phyloP scores from a whole-genome alignment of 768 basidiomycete species.

The Cubamyces sp. region DNA sequence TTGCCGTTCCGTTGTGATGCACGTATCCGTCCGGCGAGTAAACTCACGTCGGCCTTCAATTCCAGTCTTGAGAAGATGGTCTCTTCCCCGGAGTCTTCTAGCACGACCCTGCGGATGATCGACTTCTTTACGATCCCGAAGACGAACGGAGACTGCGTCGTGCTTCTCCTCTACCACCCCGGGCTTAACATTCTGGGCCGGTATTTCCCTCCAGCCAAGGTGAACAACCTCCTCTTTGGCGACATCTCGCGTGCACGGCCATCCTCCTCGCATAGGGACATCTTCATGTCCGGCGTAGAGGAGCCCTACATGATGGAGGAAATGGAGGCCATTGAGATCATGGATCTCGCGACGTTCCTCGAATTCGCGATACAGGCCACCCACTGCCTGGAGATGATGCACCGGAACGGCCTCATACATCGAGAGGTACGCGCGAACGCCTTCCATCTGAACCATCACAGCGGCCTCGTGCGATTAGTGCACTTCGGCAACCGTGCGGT shows the following conservation, averaged over 20 bases:
- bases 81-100: conserved; percentile 52
- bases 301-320: conserved; percentile 53
- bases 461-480: conserved; percentile 68
- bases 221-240: conserved; percentile 68
- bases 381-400: conserved; percentile 68
- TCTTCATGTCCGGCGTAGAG: conserved; percentile 53
- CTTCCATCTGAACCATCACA: conserved; percentile 72
- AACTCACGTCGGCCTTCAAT: neutral
- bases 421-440: conserved; percentile 81
- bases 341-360: conserved; percentile 78
- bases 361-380: conserved; percentile 83
- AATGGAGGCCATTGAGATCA: conserved; percentile 65
- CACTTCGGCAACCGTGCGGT: conserved; percentile 78
- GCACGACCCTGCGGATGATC: conserved; percentile 58
- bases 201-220: conserved; percentile 68
- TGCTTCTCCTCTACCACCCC: conserved; percentile 72
- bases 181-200: conserved; percentile 70
- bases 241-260: conserved; percentile 51
- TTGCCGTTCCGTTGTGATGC: neutral
- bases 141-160: conserved; percentile 66
- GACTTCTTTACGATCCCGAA: conserved; percentile 71
- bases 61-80: conserved; percentile 55
- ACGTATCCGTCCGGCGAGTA: neutral
- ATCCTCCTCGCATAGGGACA: conserved; percentile 49
- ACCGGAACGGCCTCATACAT: conserved; percentile 61